Percentiles rank a stretch among this genome's conserved stretches.
Evolutionary conservation across 2,329 filamentous ascomycete genomes (phyloP).

Genomic region (Aspergillus tubingensis): DNA sequence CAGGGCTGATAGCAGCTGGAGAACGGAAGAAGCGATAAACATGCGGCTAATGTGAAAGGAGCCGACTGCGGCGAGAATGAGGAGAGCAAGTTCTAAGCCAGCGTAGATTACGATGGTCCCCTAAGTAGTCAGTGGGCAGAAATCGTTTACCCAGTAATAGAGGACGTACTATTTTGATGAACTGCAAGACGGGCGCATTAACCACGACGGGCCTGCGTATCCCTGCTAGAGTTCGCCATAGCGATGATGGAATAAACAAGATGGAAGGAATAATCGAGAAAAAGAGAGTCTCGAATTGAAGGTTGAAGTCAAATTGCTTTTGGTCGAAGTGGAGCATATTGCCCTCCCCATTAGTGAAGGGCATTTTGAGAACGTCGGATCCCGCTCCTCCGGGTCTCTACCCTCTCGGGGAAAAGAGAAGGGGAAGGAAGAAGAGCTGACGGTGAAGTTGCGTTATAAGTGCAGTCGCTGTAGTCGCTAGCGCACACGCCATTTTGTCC

Average conservation of each 20-base stretch:
- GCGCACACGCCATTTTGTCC: no score
- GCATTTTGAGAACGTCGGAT: not conserved
- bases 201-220: slow-evolving; percentile 34
- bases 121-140: not conserved
- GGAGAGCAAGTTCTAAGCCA: slow-evolving; percentile 25
- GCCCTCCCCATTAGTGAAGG: not conserved
- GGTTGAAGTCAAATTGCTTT: slow-evolving; percentile 17
- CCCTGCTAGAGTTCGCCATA: slow-evolving; percentile 32
- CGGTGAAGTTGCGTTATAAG: no score
- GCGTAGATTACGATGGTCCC: not conserved
- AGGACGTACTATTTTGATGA: slow-evolving; percentile 30
- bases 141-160: not conserved
- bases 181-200: slow-evolving; percentile 29
- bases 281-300: slow-evolving; percentile 16
- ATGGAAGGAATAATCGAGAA: slow-evolving; percentile 18
- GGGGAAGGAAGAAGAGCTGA: no score
- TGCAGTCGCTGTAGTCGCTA: no score
- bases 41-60: slow-evolving; percentile 21
- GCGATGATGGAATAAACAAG: slow-evolving; percentile 20
- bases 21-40: slow-evolving; percentile 32
- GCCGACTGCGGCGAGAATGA: slow-evolving; percentile 23
- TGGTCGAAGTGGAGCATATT: slow-evolving; percentile 11
- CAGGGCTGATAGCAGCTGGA: slow-evolving; percentile 29
- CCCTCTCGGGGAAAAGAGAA: no score
- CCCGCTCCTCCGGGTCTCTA: no score